Base-by-base conservation (phyloP, 495 filamentous ascomycete genomes). In the Sabuloglossum arenarium region DNA sequence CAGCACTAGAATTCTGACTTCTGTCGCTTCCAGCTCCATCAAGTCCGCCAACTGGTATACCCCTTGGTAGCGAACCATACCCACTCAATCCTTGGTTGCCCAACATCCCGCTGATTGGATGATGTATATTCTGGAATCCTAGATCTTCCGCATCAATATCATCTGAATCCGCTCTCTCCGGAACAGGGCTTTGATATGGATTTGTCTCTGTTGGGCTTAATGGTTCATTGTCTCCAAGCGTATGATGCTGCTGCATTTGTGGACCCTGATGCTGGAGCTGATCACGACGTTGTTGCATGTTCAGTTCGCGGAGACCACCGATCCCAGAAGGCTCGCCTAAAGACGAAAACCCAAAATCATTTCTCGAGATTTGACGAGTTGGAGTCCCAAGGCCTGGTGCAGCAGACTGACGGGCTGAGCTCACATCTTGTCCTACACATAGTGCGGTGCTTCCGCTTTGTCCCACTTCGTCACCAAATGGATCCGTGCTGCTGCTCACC, bases 171-270 rank as follows among this genome's bases (percentile, higher is more conserved):
- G 73, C 73, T 31, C 79, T 79, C 19, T 88, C 84, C n/a, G 78
- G 82, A n/a, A 85, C 79, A 9, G 91, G 93, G 66, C 90, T 97
- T 60, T 85, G 84, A 63, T 89, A 98, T n/a, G 91, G 93, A 66
- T 98, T 98, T 0, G 91, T 97, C 59, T 94, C 88, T 0, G 90
- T 91, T 34, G 91, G 93, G 63, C 93, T 97, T 59, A 85, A 76
- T 6, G 82, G 81, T 59, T 88, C 85, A 55, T 73, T 59, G 9
- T 65, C 63, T 53, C 65, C 64, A 21, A 76, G 71, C 51, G 68
- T 74, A 51, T 75, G 75, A 54, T 72, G 68, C 42, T 74, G 69
- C 53, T 71, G 74, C 56, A n/a, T n/a, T n/a, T 61, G 77, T 46
- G 71, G 75, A 61, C 73, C 80, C 60, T 73, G 72, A 63, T 81